Evolutionary conservation across 306 rosid species (phyloP).

Genomic region (Pterocarpus macrocarpus): DNA sequence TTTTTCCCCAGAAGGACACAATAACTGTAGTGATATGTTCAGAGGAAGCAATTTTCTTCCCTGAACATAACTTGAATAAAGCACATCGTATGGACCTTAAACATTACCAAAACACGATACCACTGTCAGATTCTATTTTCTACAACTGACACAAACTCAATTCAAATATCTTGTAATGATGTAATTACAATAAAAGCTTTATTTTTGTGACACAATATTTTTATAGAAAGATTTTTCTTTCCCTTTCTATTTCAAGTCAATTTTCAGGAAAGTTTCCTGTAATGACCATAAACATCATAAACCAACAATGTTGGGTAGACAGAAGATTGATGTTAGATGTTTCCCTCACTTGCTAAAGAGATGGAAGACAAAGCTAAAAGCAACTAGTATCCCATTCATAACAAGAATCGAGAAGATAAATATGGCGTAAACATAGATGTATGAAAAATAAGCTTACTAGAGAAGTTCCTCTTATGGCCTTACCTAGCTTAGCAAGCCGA

Average conservation of each 20-base stretch:
- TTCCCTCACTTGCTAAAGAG: constrained; percentile 18
- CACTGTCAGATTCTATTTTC: constrained; percentile 10
- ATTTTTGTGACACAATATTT: constrained; percentile 2
- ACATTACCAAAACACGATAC: constrained; percentile 27
- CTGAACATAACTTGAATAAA: constrained; percentile 16
- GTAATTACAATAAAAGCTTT: constrained; percentile 3
- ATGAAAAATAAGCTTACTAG: constrained; percentile 32
- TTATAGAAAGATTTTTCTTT: neutral
- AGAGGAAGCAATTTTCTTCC: constrained; percentile 7
- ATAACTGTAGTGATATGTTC: constrained; percentile 14
- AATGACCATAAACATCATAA: constrained; percentile 30
- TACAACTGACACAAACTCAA: constrained; percentile 5
- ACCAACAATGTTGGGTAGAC: constrained; percentile 12
- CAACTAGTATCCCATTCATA: constrained; percentile 21
- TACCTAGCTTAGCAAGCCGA: constrained; percentile 96
- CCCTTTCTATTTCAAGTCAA: neutral
- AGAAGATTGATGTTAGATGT: constrained; percentile 17
- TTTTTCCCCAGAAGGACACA: neutral
- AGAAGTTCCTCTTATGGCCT: constrained; percentile 21
- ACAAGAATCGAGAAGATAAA: constrained; percentile 23
- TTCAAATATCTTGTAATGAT: neutral
- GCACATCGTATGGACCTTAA: constrained; percentile 17
- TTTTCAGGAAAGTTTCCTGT: constrained; percentile 21
- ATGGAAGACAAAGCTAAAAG: constrained; percentile 3
- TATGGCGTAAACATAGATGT: neutral